Evolutionary conservation across 2,329 filamentous ascomycete genomes (phyloP).

Genomic region (Aureobasidium sp.): DNA sequence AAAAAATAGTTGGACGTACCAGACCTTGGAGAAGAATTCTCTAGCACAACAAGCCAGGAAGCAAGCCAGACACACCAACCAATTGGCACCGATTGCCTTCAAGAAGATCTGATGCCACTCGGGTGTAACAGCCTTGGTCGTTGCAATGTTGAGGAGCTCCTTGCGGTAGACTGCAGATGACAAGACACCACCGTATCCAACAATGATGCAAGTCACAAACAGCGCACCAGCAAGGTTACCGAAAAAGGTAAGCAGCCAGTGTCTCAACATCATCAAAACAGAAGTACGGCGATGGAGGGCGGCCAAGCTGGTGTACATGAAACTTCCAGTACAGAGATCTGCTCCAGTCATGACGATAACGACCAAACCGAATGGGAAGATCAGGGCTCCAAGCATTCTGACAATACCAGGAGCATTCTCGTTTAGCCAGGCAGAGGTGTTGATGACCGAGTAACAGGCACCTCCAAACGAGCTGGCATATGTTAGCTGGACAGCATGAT

Average conservation of each 20-base stretch:
- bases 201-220: conserved; percentile 28
- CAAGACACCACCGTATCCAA: conserved; percentile 28
- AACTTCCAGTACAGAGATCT: conserved; percentile 29
- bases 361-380: conserved; percentile 31
- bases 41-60: conserved; percentile 44
- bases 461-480: conserved; percentile 39
- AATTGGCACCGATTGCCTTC: conserved; percentile 42
- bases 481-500: too few relatives aligned
- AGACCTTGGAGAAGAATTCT: conserved; percentile 47
- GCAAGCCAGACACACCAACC: conserved; percentile 48
- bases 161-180: conserved; percentile 35
- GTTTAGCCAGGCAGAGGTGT: conserved; percentile 27
- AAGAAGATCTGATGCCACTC: conserved; percentile 49
- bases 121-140: conserved; percentile 44
- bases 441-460: conserved; percentile 22
- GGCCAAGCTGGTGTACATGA: conserved; percentile 39
- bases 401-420: conserved; percentile 29
- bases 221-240: conserved; percentile 29
- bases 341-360: conserved; percentile 30
- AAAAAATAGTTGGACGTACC: neutral
- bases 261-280: conserved; percentile 22
- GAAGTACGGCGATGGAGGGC: conserved; percentile 36
- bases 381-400: conserved; percentile 28
- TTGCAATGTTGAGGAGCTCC: conserved; percentile 41
- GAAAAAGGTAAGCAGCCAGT: conserved; percentile 28